Percentiles rank a stretch among this genome's conserved stretches.
phyloP scores from a whole-genome alignment of 176 grass and related monocot genomes.

The Secale cereale region DNA sequence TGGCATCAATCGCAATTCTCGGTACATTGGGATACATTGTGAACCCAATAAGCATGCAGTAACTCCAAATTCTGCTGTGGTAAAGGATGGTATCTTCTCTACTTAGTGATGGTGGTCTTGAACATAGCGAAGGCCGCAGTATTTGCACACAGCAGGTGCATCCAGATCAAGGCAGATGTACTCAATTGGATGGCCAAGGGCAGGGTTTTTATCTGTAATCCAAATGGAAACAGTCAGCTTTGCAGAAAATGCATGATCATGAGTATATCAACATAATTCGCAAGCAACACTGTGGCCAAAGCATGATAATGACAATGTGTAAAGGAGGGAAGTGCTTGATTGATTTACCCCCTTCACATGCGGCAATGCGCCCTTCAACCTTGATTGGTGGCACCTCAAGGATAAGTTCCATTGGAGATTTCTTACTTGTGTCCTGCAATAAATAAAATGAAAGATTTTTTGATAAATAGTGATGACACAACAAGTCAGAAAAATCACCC shows the following conservation, averaged over 20 bases:
- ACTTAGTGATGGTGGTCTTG: conserved; percentile 84
- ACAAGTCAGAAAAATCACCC: background rate
- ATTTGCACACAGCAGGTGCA: conserved; percentile 85
- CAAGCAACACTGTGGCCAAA: background rate
- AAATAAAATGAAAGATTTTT: conserved; percentile 5
- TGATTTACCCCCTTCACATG: conserved; percentile 82
- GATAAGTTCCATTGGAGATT: conserved; percentile 98
- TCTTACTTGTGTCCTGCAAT: conserved; percentile 82
- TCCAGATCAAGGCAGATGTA: conserved; percentile 91
- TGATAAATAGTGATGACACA: conserved; percentile 19
- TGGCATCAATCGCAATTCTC: conserved; percentile 8
- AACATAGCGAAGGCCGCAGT: conserved; percentile 91
- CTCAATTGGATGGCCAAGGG: conserved; percentile 91
- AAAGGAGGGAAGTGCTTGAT: background rate
- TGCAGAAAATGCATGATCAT: conserved; percentile 5
- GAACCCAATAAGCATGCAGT: conserved; percentile 34
- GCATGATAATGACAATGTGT: background rate
- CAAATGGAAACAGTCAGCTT: conserved; percentile 35
- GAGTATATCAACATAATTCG: background rate
- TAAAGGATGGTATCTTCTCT: background rate
- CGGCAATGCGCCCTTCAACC: conserved; percentile 73
- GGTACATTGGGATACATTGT: conserved; percentile 20
- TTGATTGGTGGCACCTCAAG: conserved; percentile 79
- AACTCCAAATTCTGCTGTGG: conserved; percentile 35
- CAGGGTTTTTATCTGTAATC: conserved; percentile 55